Conservation (phyloP, 2,329 filamentous ascomycete genomes). For the Fusarium tricinctum region DNA sequence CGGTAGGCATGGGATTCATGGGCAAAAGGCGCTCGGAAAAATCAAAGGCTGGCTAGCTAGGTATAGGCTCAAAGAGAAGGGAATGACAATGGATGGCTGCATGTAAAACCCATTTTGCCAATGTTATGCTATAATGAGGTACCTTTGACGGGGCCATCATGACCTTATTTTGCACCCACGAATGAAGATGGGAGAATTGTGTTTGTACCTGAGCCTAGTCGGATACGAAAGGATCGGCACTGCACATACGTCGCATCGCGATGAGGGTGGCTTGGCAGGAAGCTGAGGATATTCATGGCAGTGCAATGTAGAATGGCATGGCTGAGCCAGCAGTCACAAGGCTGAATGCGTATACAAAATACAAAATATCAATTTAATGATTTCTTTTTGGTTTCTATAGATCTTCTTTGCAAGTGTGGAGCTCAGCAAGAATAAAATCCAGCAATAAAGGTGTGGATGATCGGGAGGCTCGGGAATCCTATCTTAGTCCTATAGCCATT, state of each 20-base stretch:
- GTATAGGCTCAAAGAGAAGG: constrained; percentile 27
- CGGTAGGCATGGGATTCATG: constrained; percentile 34
- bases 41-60: constrained; percentile 29
- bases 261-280: constrained; percentile 33
- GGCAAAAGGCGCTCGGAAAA: constrained; percentile 42
- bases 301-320: constrained; percentile 2
- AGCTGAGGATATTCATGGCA: not conserved
- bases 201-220: constrained; percentile 7
- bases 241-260: constrained; percentile 26
- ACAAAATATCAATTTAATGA: not conserved
- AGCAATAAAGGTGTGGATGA: constrained; percentile 24
- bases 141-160: constrained; percentile 32
- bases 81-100: constrained; percentile 31
- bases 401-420: not conserved
- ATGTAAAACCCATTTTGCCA: constrained; percentile 27
- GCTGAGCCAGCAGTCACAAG: constrained; percentile 8
- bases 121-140: constrained; percentile 36
- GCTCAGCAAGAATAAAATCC: not conserved
- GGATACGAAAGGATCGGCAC: constrained; percentile 30
- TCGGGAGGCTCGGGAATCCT: constrained; percentile 39
- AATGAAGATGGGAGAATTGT: constrained; percentile 9
- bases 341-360: not conserved
- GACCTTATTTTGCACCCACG: constrained; percentile 2
- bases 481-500: constrained; percentile 14
- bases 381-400: constrained; percentile 4